These are phyloP conservation scores for Cryphonectria radicalis DNA, from an alignment of 2,329 filamentous ascomycete species.

Conservation along the genomic window DNA sequence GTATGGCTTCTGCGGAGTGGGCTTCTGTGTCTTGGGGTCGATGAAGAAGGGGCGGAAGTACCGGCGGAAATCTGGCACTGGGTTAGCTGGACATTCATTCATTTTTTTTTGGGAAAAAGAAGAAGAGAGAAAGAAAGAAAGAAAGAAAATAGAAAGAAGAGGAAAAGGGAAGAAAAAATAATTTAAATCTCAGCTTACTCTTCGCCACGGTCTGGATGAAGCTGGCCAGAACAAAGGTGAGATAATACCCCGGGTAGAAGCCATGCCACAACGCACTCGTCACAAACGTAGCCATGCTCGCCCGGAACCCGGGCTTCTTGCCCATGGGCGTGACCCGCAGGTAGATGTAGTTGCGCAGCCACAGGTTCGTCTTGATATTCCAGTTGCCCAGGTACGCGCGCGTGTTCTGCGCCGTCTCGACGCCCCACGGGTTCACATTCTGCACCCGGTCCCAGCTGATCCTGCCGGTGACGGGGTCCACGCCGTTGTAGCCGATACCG, in stretches of 20 bases:
- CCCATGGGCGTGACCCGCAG: slow-evolving; percentile 92
- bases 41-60: slow-evolving; percentile 92
- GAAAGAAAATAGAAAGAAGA: background rate
- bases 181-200: slow-evolving; percentile 68
- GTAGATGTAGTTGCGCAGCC: slow-evolving; percentile 95
- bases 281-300: slow-evolving; percentile 89
- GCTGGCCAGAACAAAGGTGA: slow-evolving; percentile 86
- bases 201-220: slow-evolving; percentile 94
- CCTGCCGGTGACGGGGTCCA: slow-evolving; percentile 82
- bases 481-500: slow-evolving; percentile 90
- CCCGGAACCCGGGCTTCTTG: slow-evolving; percentile 94
- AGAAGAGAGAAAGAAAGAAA: background rate
- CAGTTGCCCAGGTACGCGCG: slow-evolving; percentile 87
- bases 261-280: slow-evolving; percentile 98
- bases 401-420: slow-evolving; percentile 93
- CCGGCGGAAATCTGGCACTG: slow-evolving; percentile 75
- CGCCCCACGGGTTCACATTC: slow-evolving; percentile 84
- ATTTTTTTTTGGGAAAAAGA: background rate
- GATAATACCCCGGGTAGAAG: slow-evolving; percentile 95
- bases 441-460: slow-evolving; percentile 88
- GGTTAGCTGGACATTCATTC: slow-evolving; percentile 29
- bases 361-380: slow-evolving; percentile 99
- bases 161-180: background rate
- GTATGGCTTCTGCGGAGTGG: slow-evolving; percentile 75
- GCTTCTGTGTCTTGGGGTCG: slow-evolving; percentile 71